Conservation (phyloP, 1,284 basidiomycete genomes). For the Hymenochaete sp. region DNA sequence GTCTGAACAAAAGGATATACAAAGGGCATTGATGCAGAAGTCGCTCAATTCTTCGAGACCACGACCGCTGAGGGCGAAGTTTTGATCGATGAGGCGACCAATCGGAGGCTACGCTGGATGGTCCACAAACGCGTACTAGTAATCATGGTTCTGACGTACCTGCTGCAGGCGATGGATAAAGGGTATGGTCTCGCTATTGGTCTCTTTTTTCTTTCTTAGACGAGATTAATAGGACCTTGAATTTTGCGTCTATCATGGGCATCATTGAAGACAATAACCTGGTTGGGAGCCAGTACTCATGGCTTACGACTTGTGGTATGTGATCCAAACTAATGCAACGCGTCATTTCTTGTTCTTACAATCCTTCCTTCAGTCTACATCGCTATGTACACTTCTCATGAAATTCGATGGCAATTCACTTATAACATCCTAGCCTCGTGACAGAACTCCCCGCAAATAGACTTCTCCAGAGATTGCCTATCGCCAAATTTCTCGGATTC, state of each 20-base stretch:
- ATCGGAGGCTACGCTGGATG: slow-evolving; percentile 38
- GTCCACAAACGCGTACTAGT: slow-evolving; percentile 43
- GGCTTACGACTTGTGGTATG: slow-evolving; percentile 42
- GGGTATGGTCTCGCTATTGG: too few species aligned
- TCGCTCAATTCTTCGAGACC: slow-evolving; percentile 36
- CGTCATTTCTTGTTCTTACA: too few species aligned
- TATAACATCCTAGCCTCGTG: slow-evolving; percentile 26
- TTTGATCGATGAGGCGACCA: slow-evolving; percentile 38
- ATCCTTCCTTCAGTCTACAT: slow-evolving; percentile 1
- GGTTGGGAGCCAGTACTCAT: slow-evolving; percentile 41
- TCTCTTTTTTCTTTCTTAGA: too few species aligned
- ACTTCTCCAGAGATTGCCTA: slow-evolving; percentile 38
- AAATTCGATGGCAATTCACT: background rate
- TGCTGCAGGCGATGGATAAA: slow-evolving; percentile 45
- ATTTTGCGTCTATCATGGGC: slow-evolving; percentile 51
- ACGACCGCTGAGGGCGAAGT: slow-evolving; percentile 22
- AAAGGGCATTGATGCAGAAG: slow-evolving; percentile 40
- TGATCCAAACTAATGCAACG: too few species aligned
- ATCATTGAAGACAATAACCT: slow-evolving; percentile 38
- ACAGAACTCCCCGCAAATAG: slow-evolving; percentile 46
- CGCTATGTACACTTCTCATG: background rate
- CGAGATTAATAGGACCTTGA: too few species aligned
- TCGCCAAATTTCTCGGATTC: slow-evolving; percentile 40
- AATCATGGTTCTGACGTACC: slow-evolving; percentile 50
- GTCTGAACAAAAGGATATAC: slow-evolving; percentile 20